phyloP scores from a whole-genome alignment of 1,139 yeast genomes.

The Yamadazyma dendronema region DNA sequence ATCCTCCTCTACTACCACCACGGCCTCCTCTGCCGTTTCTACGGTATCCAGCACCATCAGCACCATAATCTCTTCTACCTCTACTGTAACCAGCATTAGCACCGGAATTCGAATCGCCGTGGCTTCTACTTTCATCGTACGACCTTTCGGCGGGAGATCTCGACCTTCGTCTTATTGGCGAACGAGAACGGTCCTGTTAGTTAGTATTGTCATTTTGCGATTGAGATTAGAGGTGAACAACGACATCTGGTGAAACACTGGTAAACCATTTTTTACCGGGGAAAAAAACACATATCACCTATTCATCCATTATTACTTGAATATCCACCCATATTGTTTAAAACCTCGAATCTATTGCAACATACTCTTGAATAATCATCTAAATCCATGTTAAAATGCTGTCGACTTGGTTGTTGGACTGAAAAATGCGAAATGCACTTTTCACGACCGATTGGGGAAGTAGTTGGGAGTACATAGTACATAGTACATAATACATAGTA shows the following conservation, averaged over 20 bases:
- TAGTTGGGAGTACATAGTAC: background rate
- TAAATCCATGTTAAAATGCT: constrained; percentile 43
- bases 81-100: constrained; percentile 1
- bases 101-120: constrained; percentile 3
- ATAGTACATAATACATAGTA: too few species aligned
- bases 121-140: constrained; percentile 14
- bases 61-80: constrained; percentile 18
- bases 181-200: constrained; percentile 47
- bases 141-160: constrained; percentile 25
- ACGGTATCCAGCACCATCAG: constrained; percentile 15
- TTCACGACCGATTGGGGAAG: background rate
- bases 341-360: too few species aligned
- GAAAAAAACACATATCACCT: too few species aligned
- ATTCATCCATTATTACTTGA: too few species aligned
- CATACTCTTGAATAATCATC: constrained; percentile 56
- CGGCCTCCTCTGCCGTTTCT: constrained; percentile 8
- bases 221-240: too few species aligned
- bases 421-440: background rate
- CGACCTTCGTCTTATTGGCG: constrained; percentile 44
- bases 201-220: constrained; percentile 17
- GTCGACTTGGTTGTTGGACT: background rate
- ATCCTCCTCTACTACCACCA: constrained; percentile 17
- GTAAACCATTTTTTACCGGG: too few species aligned
- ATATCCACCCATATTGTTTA: too few species aligned
- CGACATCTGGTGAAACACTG: too few species aligned